A percentile compares a stretch with the other conserved stretches of the same genome.
Conservation (phyloP, 805 yeast genomes). For the Myxozyma sirexii region DNA sequence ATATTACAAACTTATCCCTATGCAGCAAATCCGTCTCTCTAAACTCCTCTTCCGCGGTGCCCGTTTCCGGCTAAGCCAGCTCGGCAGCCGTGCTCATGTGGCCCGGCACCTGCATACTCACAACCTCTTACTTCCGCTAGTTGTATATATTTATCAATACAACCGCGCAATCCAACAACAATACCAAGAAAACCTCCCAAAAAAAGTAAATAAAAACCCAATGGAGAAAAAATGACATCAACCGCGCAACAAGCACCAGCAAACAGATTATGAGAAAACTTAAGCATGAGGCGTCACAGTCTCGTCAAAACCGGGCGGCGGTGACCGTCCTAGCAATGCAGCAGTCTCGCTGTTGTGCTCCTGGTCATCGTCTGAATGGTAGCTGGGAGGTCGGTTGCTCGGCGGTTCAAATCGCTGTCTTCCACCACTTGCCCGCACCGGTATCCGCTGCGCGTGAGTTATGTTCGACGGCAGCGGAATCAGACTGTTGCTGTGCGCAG, state of each 20-base stretch:
- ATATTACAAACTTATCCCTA: not conserved
- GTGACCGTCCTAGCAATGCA: conserved; percentile 30
- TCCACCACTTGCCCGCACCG: not conserved
- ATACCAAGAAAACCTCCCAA: too few relatives aligned
- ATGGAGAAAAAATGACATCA: not conserved
- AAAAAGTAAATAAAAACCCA: too few relatives aligned
- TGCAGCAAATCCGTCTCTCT: not conserved
- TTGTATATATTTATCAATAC: not conserved
- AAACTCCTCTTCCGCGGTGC: not conserved
- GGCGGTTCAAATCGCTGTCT: conserved; percentile 22
- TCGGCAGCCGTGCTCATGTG: too few relatives aligned
- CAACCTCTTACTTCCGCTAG: too few relatives aligned
- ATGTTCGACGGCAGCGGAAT: conserved; percentile 1
- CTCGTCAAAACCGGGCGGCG: conserved; percentile 34
- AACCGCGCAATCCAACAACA: too few relatives aligned
- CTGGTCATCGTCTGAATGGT: conserved; percentile 25
- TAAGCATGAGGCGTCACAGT: not conserved
- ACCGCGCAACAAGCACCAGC: not conserved
- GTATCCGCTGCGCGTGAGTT: conserved; percentile 9
- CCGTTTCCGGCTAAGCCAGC: not conserved
- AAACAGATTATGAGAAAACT: not conserved
- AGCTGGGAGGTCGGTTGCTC: conserved; percentile 32
- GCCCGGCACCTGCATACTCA: too few relatives aligned
- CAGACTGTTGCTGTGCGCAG: not conserved
- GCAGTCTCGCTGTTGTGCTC: conserved; percentile 27